Evolutionary conservation across 1,139 yeast genomes (phyloP).

Genomic region (Taiozyma sp.): DNA sequence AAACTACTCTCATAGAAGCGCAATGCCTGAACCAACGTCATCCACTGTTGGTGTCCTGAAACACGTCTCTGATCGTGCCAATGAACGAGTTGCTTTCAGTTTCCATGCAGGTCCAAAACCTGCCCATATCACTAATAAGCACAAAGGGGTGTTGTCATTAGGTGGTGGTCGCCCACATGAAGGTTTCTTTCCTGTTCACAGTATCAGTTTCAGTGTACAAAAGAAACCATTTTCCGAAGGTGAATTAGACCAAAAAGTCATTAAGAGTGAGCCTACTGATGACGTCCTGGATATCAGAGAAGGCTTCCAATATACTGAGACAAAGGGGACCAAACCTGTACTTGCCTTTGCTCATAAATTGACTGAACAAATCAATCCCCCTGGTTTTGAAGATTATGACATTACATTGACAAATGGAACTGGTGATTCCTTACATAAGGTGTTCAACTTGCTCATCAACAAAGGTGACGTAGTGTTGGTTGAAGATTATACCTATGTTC

Average conservation of each 20-base stretch:
- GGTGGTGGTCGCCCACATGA: conserved; percentile 56
- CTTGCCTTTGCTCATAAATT: conserved; percentile 38
- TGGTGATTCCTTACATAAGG: conserved; percentile 59
- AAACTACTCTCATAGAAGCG: not conserved
- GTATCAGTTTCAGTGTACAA: conserved; percentile 39
- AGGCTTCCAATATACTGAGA: conserved; percentile 47
- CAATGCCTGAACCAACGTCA: not conserved
- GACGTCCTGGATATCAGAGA: conserved; percentile 35
- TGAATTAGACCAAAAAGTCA: conserved; percentile 1
- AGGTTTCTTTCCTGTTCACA: conserved; percentile 52
- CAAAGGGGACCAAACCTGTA: conserved; percentile 38
- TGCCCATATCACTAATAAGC: conserved; percentile 34
- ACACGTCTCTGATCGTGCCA: conserved; percentile 15
- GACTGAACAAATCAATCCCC: conserved; percentile 39
- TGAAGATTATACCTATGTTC: conserved; percentile 61
- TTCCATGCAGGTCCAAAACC: conserved; percentile 30
- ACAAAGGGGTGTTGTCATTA: conserved; percentile 32
- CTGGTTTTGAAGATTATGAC: conserved; percentile 50
- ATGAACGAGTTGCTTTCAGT: conserved; percentile 11
- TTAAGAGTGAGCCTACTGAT: conserved; percentile 9
- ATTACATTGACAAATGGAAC: conserved; percentile 53
- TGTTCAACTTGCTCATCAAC: conserved; percentile 51
- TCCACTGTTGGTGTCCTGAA: conserved; percentile 6
- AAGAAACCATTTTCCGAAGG: conserved; percentile 31
- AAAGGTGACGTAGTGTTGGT: conserved; percentile 49